These are phyloP conservation scores for Penicillium lagena DNA, from an alignment of 495 filamentous ascomycete species.

Conservation along the genomic window DNA sequence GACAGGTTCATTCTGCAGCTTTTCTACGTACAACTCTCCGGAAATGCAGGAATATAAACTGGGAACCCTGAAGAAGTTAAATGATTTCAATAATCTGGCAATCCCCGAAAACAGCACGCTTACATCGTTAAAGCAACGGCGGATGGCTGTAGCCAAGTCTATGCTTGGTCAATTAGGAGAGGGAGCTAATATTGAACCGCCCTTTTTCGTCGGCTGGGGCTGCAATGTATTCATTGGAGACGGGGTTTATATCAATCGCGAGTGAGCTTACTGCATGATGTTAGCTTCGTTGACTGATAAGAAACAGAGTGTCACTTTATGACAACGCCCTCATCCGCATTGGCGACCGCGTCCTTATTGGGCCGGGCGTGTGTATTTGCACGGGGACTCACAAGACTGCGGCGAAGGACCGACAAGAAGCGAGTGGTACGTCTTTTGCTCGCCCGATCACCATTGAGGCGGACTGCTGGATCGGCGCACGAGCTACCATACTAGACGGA, in stretches of 20 bases:
- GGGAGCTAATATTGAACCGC: not conserved
- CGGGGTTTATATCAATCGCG: conserved; percentile 2
- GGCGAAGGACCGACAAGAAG: not conserved
- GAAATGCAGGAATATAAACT: conserved; percentile 1
- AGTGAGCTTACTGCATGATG: not conserved
- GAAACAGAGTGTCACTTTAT: not conserved
- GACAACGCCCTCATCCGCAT: not conserved
- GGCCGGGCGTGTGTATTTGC: conserved; percentile 1
- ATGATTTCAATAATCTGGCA: not conserved
- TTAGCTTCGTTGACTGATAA: too few relatives aligned
- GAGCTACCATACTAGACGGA: not conserved
- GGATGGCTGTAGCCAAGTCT: not conserved
- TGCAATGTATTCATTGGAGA: not conserved
- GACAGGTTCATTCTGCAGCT: not conserved
- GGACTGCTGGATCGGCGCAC: not conserved
- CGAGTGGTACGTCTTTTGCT: not conserved
- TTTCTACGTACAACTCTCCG: conserved; percentile 3
- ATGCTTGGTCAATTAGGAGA: not conserved
- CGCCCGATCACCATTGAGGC: not conserved
- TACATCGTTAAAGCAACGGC: not conserved
- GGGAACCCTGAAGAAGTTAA: not conserved
- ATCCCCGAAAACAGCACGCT: conserved; percentile 1
- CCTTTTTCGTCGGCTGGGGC: conserved; percentile 1
- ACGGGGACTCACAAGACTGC: not conserved
- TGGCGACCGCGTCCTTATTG: conserved; percentile 1